Evolutionary conservation across 352 stramenopile genomes (phyloP).

Genomic region (Globisporangium uncinulatum): DNA sequence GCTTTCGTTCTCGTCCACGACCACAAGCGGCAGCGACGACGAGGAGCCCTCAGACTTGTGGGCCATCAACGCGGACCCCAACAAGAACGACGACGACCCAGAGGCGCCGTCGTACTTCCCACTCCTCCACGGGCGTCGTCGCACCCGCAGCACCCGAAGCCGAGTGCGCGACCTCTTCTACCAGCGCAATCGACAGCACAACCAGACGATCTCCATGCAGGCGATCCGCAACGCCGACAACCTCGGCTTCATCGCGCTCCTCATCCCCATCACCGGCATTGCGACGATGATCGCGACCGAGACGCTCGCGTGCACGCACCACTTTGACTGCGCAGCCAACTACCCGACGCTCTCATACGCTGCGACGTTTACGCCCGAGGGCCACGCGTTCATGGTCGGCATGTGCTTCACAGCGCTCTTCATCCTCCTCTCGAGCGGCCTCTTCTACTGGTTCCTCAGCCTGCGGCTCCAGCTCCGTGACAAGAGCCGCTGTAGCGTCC

Average conservation of each 20-base stretch:
- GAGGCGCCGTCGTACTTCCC: not conserved
- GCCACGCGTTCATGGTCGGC: conserved; percentile 58
- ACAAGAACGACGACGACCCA: not conserved
- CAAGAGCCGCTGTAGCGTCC: not conserved
- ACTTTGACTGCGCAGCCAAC: conserved; percentile 68
- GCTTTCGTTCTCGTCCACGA: conserved; percentile 13
- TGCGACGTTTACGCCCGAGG: conserved; percentile 68
- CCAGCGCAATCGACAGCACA: not conserved
- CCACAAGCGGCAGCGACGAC: not conserved
- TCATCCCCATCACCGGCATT: conserved; percentile 69
- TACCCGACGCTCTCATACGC: conserved; percentile 85
- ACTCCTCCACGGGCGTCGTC: not conserved
- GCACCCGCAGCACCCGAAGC: conserved; percentile 5
- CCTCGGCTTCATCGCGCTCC: conserved; percentile 55
- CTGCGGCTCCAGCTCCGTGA: conserved; percentile 27
- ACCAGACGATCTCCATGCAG: conserved; percentile 10
- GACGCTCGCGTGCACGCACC: conserved; percentile 51
- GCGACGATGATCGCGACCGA: conserved; percentile 72
- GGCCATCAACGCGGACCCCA: not conserved
- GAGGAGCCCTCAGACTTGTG: not conserved
- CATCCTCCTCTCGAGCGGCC: conserved; percentile 43
- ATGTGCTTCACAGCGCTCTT: conserved; percentile 79
- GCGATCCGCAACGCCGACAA: conserved; percentile 34
- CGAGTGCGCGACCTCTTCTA: not conserved
- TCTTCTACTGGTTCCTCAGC: conserved; percentile 71